Evolutionary conservation across 75 land plant genomes (phyloP).

Genomic region (Pseudotsuga menziesii): DNA sequence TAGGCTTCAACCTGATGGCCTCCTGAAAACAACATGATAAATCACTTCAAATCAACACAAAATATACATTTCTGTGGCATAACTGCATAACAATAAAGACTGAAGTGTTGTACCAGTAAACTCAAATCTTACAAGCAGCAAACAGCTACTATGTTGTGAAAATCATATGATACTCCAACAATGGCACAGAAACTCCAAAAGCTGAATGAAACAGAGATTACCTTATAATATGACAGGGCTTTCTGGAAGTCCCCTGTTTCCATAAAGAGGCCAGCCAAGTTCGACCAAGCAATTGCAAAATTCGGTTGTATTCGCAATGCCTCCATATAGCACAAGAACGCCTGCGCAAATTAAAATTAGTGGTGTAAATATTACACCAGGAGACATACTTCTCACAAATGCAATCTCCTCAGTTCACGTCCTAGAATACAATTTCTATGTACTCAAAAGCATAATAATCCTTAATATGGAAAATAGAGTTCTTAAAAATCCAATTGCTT

Average conservation of each 20-base stretch:
- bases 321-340: slow-evolving; percentile 42
- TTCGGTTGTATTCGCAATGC: slow-evolving; percentile 45
- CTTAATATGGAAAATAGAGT: no score
- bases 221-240: slow-evolving; percentile 47
- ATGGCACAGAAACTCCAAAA: neutral
- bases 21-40: slow-evolving; percentile 19
- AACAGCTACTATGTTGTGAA: neutral
- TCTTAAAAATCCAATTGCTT: no score
- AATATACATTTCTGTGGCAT: neutral
- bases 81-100: neutral
- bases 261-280: slow-evolving; percentile 51
- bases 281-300: slow-evolving; percentile 60
- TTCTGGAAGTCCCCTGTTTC: slow-evolving; percentile 48
- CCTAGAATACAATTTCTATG: no score
- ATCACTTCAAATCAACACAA: neutral
- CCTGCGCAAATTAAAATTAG: slow-evolving; percentile 15
- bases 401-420: no score
- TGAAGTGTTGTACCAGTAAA: neutral
- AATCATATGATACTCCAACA: neutral
- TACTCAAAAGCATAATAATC: no score
- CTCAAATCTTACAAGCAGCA: neutral
- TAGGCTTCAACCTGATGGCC: slow-evolving; percentile 45
- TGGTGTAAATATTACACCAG: neutral
- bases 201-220: neutral
- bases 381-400: neutral